A percentile compares a stretch with the other conserved stretches of the same genome.
Evolutionary conservation across 2,329 filamentous ascomycete species (phyloP).

Genomic region (Exophiala aquamarina): DNA sequence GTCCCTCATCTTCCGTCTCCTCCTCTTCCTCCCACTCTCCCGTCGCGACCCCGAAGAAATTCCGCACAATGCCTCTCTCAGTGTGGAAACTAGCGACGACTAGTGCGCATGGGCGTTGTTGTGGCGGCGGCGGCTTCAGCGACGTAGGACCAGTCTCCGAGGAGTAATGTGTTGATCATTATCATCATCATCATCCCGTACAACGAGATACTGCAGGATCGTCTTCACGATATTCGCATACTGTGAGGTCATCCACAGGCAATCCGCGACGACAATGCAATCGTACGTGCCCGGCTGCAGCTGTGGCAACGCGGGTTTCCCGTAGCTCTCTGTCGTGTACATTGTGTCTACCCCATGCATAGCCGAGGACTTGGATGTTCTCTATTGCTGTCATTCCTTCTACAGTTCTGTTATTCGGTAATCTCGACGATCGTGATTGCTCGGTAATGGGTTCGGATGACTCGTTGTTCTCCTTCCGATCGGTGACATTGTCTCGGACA

Average conservation of each 20-base stretch:
- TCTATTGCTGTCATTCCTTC: no score
- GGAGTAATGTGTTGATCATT: not conserved
- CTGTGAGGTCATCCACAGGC: slow-evolving; percentile 59
- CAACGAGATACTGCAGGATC: slow-evolving; percentile 51
- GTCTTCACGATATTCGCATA: slow-evolving; percentile 57
- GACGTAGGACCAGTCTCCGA: no score
- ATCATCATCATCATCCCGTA: not conserved
- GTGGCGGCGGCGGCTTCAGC: no score
- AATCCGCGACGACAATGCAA: slow-evolving; percentile 60
- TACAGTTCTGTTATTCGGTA: no score
- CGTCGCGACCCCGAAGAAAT: slow-evolving; percentile 53
- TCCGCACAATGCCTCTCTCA: slow-evolving; percentile 54
- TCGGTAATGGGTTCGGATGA: no score
- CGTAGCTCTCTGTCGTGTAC: slow-evolving; percentile 37
- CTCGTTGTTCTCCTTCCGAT: not conserved
- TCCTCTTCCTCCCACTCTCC: slow-evolving; percentile 9
- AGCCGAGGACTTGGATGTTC: slow-evolving; percentile 16
- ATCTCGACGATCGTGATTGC: no score
- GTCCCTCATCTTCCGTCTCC: slow-evolving; percentile 42
- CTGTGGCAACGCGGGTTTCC: slow-evolving; percentile 9
- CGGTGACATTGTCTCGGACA: slow-evolving; percentile 14
- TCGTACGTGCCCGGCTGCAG: slow-evolving; percentile 43
- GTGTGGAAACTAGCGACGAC: slow-evolving; percentile 62
- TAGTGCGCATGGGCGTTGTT: slow-evolving; percentile 37
- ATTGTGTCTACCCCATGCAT: slow-evolving; percentile 26